Evolutionary conservation across 2,329 filamentous ascomycete genomes (phyloP), one percentile per base, ranked within the genome.

Genomic region (Fusarium sulawesiense): DNA sequence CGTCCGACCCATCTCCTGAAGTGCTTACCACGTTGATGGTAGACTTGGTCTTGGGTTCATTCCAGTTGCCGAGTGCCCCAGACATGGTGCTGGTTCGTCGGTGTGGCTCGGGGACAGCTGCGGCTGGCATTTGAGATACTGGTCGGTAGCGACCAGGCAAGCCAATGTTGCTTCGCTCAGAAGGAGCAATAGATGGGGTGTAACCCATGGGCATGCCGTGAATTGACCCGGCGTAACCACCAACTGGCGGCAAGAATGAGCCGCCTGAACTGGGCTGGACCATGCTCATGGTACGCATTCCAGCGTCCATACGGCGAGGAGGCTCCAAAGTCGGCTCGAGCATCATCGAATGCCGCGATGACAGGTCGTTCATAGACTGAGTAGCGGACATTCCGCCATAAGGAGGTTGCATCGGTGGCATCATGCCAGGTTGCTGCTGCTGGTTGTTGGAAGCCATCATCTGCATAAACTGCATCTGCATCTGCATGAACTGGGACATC

Each of bases 381-480:
- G 79, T 80, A 11, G 73, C 76, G 7, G 73, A 66, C 23, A 76
- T 47, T n/a, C 63, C 73, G 21, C 72, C 73, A 44, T 77, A 78
- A 11, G 76, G 73, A 40, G 66, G 65, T 44, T 76, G 75, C 76
- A 77, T 75, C 37, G 66, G 71, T 34, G 68, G 71, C 67, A 73
- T 73, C 67, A 74, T 73, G 20, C 63, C 68, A 7, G 49, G 49
- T 25, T 29, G 76, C 58, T 78, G 76, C 58, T 78, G 67, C 13
- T 72, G 71, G 46, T 70, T 68, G 65, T 82, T 82, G 51, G 77
- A 72, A 1, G 85, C 84, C 86, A 93, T 92, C 88, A 93, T 91
- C 75, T 94, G 92, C 91, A 97, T 95, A 81, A 94, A 94, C 77
- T 97, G 92, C 91, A 97, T 94, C 78, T 97, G 93, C 91, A 96